A percentile compares a stretch with the other conserved stretches of the same genome.
Conservation (phyloP, 306 rosid species). For the Vigna nakashimae region DNA sequence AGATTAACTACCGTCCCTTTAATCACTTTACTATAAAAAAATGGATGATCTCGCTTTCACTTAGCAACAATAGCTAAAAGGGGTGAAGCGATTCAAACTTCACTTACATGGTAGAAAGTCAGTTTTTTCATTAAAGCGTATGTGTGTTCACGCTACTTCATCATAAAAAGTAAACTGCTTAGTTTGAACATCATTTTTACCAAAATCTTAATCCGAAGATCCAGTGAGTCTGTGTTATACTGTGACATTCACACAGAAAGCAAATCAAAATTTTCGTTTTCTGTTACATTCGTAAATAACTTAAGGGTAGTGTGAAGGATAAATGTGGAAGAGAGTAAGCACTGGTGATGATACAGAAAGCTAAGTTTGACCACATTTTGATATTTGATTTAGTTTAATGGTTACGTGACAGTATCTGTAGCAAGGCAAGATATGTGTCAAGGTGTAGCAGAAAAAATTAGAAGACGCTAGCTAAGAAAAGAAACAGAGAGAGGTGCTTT, state of each 20-base stretch:
- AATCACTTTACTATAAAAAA: constrained; percentile 3
- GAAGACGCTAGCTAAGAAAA: constrained; percentile 9
- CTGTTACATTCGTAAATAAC: background rate
- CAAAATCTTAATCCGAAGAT: background rate
- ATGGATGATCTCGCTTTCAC: constrained; percentile 16
- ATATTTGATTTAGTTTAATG: constrained; percentile 20
- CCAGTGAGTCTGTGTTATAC: background rate
- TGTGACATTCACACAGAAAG: background rate
- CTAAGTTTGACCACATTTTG: constrained; percentile 11
- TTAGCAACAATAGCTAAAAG: constrained; percentile 15
- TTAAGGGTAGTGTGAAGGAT: background rate
- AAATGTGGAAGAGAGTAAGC: background rate
- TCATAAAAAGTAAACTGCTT: background rate
- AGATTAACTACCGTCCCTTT: constrained; percentile 20
- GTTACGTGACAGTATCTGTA: background rate
- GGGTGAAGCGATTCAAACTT: background rate
- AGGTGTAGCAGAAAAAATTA: constrained; percentile 7
- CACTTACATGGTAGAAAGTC: too few species aligned
- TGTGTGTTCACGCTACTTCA: background rate
- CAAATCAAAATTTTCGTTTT: background rate
- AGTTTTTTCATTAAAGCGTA: background rate
- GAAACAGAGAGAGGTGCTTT: constrained; percentile 32
- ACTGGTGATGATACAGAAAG: background rate
- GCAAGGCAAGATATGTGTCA: background rate
- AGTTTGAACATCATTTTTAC: background rate